A percentile compares a stretch with the other conserved stretches of the same genome.
Conservation (phyloP, 1,284 basidiomycete genomes). For the Marasmius sp. region DNA sequence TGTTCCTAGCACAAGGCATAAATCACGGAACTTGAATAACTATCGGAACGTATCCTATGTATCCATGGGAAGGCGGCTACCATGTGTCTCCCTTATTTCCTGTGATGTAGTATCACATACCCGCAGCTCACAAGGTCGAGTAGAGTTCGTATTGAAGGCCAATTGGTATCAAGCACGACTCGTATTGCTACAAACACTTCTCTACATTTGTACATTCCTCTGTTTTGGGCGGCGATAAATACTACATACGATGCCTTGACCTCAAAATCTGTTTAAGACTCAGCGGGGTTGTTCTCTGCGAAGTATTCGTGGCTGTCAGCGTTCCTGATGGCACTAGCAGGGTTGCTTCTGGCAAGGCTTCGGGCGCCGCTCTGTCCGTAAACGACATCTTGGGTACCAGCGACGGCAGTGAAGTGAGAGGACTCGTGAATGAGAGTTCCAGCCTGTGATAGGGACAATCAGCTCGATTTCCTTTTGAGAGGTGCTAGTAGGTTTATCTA, state of each 20-base stretch:
- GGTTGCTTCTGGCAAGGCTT: conserved; percentile 38
- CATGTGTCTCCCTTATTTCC: no score
- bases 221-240: no score
- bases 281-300: conserved; percentile 48
- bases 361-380: conserved; percentile 44
- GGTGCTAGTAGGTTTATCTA: background rate
- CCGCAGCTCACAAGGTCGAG: no score
- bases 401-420: conserved; percentile 47
- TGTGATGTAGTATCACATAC: no score
- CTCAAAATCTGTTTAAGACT: no score
- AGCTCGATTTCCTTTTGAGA: background rate
- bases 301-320: conserved; percentile 56
- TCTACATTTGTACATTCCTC: no score
- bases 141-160: no score
- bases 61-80: no score
- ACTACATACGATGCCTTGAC: no score
- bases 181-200: no score
- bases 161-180: no score
- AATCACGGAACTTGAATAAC: conserved; percentile 5
- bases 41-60: background rate
- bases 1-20: conserved; percentile 21
- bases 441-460: conserved; percentile 21
- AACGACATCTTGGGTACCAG: conserved; percentile 43
- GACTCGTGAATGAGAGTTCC: conserved; percentile 43
- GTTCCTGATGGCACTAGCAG: conserved; percentile 39